These are phyloP conservation scores for Tulasnella sp. DNA, from an alignment of 768 basidiomycete genomes.

Conservation along the genomic window DNA sequence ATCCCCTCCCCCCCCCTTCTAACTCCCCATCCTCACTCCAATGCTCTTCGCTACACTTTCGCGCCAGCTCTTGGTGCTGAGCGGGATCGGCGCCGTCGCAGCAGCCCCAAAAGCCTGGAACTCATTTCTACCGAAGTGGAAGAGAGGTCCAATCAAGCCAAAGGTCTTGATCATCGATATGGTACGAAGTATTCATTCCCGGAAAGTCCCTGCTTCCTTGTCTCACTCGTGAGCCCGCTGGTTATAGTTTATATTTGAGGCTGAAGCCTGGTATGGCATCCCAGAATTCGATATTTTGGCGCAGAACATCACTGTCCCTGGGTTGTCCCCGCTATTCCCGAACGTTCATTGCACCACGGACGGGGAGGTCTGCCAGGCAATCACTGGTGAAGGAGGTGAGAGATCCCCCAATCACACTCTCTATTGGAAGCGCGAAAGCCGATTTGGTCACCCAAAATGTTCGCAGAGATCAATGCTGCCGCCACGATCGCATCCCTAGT, in stretches of 20 bases:
- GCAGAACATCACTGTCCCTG: constrained; percentile 30
- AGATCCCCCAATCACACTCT: neutral
- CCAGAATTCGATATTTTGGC: constrained; percentile 27
- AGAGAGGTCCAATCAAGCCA: neutral
- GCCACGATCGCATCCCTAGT: constrained; percentile 29
- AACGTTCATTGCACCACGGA: constrained; percentile 28
- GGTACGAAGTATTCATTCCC: neutral
- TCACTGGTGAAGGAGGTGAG: constrained; percentile 26
- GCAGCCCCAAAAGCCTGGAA: neutral
- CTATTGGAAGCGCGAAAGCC: no score
- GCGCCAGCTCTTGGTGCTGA: no score
- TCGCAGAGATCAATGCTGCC: constrained; percentile 35
- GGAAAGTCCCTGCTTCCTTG: neutral
- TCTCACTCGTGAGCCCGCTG: neutral
- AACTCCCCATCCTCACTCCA: neutral
- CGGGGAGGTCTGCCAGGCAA: constrained; percentile 30
- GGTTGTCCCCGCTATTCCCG: constrained; percentile 32
- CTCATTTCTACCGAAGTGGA: neutral
- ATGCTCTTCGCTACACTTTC: neutral
- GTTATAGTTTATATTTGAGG: neutral
- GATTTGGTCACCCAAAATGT: neutral
- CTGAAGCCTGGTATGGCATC: constrained; percentile 21
- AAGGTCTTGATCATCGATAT: neutral
- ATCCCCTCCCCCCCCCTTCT: neutral
- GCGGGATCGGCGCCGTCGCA: no score